phyloP scores from a whole-genome alignment of 2,329 filamentous ascomycete species.

The Pseudofabraea citricarpa region DNA sequence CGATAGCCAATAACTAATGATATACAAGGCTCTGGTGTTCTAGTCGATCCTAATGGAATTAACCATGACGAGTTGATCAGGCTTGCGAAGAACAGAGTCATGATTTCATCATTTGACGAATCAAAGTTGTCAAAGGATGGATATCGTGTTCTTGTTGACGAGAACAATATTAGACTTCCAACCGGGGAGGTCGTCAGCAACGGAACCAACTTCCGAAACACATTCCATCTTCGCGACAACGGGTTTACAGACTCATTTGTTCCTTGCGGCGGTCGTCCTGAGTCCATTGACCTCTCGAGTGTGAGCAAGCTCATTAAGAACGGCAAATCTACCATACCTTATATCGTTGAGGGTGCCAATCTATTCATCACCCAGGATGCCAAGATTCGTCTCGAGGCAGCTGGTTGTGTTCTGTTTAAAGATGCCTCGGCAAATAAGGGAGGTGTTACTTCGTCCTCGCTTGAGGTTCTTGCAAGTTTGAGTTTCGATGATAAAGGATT shows the following conservation, averaged over 20 bases:
- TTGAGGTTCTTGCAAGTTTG: slow-evolving; percentile 90
- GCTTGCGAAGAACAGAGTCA: slow-evolving; percentile 78
- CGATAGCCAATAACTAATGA: neutral
- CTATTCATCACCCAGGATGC: slow-evolving; percentile 98
- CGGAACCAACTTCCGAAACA: slow-evolving; percentile 94
- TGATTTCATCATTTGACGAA: slow-evolving; percentile 84
- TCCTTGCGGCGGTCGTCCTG: slow-evolving; percentile 91
- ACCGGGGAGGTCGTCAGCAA: slow-evolving; percentile 83
- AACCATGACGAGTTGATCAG: slow-evolving; percentile 78
- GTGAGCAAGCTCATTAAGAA: slow-evolving; percentile 85
- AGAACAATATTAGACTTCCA: slow-evolving; percentile 82
- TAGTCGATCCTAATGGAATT: slow-evolving; percentile 88
- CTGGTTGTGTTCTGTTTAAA: slow-evolving; percentile 95
- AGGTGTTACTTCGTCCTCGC: slow-evolving; percentile 92
- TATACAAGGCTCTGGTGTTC: slow-evolving; percentile 66
- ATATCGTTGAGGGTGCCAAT: slow-evolving; percentile 97
- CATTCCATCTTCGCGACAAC: slow-evolving; percentile 81
- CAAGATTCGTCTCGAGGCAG: slow-evolving; percentile 89
- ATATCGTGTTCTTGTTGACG: slow-evolving; percentile 89
- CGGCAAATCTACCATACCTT: slow-evolving; percentile 82
- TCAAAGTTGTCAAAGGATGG: slow-evolving; percentile 82
- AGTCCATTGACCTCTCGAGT: slow-evolving; percentile 89
- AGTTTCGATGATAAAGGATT: slow-evolving; percentile 91
- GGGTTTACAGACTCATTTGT: slow-evolving; percentile 85
- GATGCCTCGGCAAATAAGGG: slow-evolving; percentile 98